These are phyloP conservation scores for Brassica balearica DNA, from an alignment of 441 rosid species.

Conservation along the genomic window DNA sequence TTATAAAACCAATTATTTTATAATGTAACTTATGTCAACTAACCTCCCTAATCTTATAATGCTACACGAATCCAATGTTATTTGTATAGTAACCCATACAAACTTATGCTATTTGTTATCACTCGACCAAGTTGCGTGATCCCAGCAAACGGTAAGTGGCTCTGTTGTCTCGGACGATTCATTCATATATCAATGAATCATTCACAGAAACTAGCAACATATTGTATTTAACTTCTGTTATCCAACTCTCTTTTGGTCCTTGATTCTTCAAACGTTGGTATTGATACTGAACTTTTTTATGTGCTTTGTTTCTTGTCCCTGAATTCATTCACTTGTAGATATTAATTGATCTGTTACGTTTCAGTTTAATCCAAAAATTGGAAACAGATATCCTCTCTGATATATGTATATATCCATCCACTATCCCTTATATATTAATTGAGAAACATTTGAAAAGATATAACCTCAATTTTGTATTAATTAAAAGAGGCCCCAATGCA, in stretches of 20 bases:
- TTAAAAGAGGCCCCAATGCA: too few species aligned
- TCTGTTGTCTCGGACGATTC: background rate
- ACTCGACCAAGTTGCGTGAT: background rate
- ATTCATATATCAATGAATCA: background rate
- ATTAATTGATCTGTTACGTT: too few species aligned
- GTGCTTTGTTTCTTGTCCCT: background rate
- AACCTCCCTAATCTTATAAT: too few species aligned
- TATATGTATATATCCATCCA: too few species aligned
- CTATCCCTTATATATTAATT: too few species aligned
- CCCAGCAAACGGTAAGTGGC: background rate
- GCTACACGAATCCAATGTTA: background rate
- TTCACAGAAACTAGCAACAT: background rate
- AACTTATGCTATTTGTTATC: background rate
- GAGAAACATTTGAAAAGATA: too few species aligned
- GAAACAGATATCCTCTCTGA: too few species aligned
- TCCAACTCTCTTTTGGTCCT: background rate
- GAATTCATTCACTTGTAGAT: background rate
- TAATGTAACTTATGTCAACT: too few species aligned
- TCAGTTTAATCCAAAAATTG: too few species aligned
- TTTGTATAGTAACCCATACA: background rate
- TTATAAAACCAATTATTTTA: too few species aligned
- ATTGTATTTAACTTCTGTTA: background rate
- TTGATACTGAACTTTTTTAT: background rate
- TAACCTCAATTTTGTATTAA: too few species aligned
- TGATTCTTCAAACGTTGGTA: background rate